These are phyloP conservation scores for Populus alba DNA, from an alignment of 345 rosid genomes.

Conservation along the genomic window DNA sequence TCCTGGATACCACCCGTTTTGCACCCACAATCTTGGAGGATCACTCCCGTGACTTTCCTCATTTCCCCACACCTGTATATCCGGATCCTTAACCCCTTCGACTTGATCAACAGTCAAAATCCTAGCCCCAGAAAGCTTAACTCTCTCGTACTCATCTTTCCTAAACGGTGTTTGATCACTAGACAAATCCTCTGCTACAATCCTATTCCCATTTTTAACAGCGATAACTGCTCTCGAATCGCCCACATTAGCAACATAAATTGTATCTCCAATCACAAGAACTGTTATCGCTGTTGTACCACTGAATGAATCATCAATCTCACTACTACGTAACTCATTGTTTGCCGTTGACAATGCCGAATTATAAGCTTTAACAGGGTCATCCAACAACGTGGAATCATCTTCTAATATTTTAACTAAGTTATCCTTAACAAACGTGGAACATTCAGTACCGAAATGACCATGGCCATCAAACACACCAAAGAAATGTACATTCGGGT, in stretches of 20 bases:
- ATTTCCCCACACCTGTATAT: slow-evolving; percentile 74
- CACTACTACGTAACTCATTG: slow-evolving; percentile 63
- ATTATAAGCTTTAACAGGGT: slow-evolving; percentile 65
- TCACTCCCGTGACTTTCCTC: slow-evolving; percentile 91
- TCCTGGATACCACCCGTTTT: slow-evolving; percentile 88
- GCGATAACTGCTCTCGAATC: slow-evolving; percentile 95
- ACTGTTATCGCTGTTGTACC: slow-evolving; percentile 95
- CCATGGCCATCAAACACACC: slow-evolving; percentile 97
- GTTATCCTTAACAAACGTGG: slow-evolving; percentile 70
- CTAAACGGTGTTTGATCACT: slow-evolving; percentile 90
- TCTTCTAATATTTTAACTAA: slow-evolving; percentile 60
- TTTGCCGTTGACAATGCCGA: slow-evolving; percentile 66
- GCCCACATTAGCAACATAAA: slow-evolving; percentile 93
- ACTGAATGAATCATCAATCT: slow-evolving; percentile 87
- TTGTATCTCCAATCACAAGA: slow-evolving; percentile 74
- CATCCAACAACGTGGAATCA: slow-evolving; percentile 60
- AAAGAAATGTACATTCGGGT: slow-evolving; percentile 85
- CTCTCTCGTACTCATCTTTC: slow-evolving; percentile 89
- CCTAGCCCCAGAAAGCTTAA: slow-evolving; percentile 86
- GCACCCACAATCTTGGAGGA: slow-evolving; percentile 97
- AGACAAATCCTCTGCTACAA: slow-evolving; percentile 82
- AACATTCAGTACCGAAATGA: slow-evolving; percentile 67
- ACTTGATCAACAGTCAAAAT: slow-evolving; percentile 92
- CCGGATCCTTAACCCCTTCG: slow-evolving; percentile 85
- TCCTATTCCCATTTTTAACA: slow-evolving; percentile 53